Conservation (phyloP, 1,284 basidiomycete genomes). For the Chiua sp. region DNA sequence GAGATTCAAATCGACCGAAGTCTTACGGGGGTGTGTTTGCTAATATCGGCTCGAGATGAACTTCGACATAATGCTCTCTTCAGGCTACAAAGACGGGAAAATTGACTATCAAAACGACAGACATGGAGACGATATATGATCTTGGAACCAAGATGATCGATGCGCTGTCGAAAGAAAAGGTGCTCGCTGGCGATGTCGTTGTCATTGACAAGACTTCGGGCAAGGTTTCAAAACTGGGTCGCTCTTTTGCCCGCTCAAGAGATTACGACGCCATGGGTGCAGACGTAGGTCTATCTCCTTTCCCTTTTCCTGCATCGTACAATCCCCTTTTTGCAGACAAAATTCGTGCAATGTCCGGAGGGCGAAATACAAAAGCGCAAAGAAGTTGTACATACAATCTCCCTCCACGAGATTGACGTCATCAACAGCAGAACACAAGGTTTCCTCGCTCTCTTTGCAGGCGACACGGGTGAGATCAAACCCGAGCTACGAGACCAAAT, state of each 20-base stretch:
- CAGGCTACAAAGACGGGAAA: constrained; percentile 98
- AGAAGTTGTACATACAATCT: constrained; percentile 97
- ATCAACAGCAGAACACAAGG: constrained; percentile 99
- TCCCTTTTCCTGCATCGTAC: not conserved
- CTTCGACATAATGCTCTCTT: constrained; percentile 7
- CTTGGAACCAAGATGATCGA: constrained; percentile 99
- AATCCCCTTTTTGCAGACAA: constrained; percentile 64
- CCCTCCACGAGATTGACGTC: constrained; percentile 98
- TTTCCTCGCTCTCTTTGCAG: constrained; percentile 77
- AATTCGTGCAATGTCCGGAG: constrained; percentile 97
- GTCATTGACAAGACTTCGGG: constrained; percentile 98
- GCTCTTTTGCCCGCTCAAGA: constrained; percentile 94
- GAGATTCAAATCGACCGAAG: constrained; percentile 99
- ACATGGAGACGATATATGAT: constrained; percentile 99
- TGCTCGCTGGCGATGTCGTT: constrained; percentile 95
- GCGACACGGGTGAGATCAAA: constrained; percentile 99
- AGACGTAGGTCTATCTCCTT: constrained; percentile 67
- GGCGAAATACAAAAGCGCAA: constrained; percentile 98
- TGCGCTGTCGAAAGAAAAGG: constrained; percentile 95
- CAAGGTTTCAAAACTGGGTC: constrained; percentile 95
- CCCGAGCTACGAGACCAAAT: constrained; percentile 97
- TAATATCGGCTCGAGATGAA: not conserved
- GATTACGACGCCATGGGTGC: constrained; percentile 99
- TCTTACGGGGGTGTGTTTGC: constrained; percentile 86
- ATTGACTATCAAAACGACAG: constrained; percentile 97